Conservation (phyloP, 176 grass and related monocot species). For the Miscanthus lutarioriparius region DNA sequence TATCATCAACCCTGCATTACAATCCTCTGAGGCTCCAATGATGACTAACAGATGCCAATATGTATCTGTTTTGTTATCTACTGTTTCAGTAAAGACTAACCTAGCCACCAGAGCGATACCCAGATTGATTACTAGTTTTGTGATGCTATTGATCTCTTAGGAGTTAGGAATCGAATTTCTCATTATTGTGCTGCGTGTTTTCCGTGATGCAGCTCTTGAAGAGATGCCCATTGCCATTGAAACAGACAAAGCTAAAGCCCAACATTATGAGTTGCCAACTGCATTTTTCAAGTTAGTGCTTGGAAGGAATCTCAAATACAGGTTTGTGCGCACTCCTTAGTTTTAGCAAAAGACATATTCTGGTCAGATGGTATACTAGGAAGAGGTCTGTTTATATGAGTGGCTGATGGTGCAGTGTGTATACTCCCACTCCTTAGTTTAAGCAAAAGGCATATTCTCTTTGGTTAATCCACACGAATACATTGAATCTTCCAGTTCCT, state of each 20-base stretch:
- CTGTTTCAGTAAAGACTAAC: no score
- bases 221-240: slow-evolving; percentile 91
- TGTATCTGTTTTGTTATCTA: background rate
- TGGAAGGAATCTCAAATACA: slow-evolving; percentile 86
- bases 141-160: background rate
- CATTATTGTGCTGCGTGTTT: background rate
- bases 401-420: background rate
- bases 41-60: background rate
- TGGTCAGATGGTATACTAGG: background rate
- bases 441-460: background rate
- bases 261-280: slow-evolving; percentile 90
- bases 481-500: slow-evolving; percentile 47
- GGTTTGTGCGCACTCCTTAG: slow-evolving; percentile 28
- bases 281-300: slow-evolving; percentile 91
- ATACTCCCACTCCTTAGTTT: background rate
- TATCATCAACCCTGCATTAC: background rate
- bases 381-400: background rate
- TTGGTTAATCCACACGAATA: background rate
- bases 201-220: slow-evolving; percentile 54
- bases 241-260: slow-evolving; percentile 77
- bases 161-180: background rate
- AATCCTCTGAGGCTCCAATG: background rate
- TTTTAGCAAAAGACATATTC: background rate
- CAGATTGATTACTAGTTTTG: background rate
- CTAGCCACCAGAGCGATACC: background rate